These are phyloP conservation scores for Juglanconis oblonga DNA, from an alignment of 2,329 filamentous ascomycete genomes.

Conservation along the genomic window DNA sequence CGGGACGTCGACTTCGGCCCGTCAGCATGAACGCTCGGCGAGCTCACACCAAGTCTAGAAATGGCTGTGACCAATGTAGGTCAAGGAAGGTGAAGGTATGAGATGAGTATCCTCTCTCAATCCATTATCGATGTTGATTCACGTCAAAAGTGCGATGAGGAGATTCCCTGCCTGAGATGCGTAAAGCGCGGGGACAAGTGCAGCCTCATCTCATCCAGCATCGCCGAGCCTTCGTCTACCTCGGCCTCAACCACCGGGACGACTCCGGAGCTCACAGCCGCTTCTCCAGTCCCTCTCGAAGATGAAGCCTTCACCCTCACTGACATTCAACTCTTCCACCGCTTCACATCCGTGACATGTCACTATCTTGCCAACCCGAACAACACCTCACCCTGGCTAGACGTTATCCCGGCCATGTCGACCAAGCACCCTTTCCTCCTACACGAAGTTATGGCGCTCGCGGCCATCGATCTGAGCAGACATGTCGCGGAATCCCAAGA, in stretches of 20 bases:
- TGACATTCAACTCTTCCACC: constrained; percentile 24
- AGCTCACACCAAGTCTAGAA: constrained; percentile 16
- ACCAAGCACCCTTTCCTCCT: constrained; percentile 23
- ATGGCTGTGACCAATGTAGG: constrained; percentile 15
- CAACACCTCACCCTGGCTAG: constrained; percentile 19
- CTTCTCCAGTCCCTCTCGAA: neutral
- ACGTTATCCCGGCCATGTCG: constrained; percentile 21
- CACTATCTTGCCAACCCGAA: constrained; percentile 20
- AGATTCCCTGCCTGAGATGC: constrained; percentile 24
- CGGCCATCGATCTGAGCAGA: constrained; percentile 22
- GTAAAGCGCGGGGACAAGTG: constrained; percentile 22
- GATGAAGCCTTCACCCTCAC: constrained; percentile 18
- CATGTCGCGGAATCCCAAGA: constrained; percentile 12
- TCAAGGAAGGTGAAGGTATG: constrained; percentile 14
- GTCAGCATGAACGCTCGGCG: constrained; percentile 10
- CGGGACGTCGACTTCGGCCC: neutral
- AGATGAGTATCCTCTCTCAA: neutral
- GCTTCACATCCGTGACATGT: constrained; percentile 21
- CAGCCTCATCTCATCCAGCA: constrained; percentile 18
- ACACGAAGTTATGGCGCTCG: constrained; percentile 24
- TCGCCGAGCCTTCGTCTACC: neutral
- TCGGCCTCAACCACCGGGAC: neutral
- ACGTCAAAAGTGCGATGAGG: constrained; percentile 24
- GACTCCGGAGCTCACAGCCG: neutral
- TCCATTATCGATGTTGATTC: neutral